Conservation (phyloP, 495 filamentous ascomycete genomes). For the Talaromyces adpressus region DNA sequence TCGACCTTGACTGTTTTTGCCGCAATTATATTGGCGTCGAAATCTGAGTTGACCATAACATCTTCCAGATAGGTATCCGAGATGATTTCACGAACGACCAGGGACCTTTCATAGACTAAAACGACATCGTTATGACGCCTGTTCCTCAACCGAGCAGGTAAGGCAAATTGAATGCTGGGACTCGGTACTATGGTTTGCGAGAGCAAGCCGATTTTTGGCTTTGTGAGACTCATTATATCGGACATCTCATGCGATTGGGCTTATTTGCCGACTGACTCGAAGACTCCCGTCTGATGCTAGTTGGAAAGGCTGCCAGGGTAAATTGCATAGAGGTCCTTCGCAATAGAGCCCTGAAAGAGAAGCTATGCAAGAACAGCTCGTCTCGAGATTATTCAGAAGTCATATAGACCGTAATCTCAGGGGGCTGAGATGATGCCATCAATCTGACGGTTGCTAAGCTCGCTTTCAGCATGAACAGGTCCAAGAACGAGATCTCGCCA, state of each 20-base stretch:
- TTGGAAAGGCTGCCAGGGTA: not conserved
- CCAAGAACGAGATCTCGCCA: not conserved
- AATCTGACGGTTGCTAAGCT: not conserved
- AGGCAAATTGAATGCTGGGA: constrained; percentile 66
- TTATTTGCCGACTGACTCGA: not conserved
- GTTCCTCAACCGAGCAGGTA: constrained; percentile 71
- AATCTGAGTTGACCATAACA: constrained; percentile 65
- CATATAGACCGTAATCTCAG: not conserved
- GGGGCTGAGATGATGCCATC: not conserved
- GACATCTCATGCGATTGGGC: not conserved
- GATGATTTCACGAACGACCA: constrained; percentile 60
- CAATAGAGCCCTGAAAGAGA: not conserved
- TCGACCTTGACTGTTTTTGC: constrained; percentile 37
- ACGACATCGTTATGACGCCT: constrained; percentile 73
- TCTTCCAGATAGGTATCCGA: constrained; percentile 57
- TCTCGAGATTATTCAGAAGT: not conserved
- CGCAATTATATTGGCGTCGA: constrained; percentile 52
- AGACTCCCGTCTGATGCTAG: not conserved
- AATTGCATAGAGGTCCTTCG: not conserved
- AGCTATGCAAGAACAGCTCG: not conserved
- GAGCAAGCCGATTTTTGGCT: constrained; percentile 50
- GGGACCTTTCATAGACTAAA: constrained; percentile 67
- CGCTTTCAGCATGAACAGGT: not conserved
- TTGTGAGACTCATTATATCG: not conserved
- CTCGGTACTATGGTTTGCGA: constrained; percentile 71